Percentiles rank a stretch among this genome's conserved stretches.
Evolutionary conservation across 1,284 basidiomycete genomes (phyloP).

Genomic region (Ceratobasidium sp.): DNA sequence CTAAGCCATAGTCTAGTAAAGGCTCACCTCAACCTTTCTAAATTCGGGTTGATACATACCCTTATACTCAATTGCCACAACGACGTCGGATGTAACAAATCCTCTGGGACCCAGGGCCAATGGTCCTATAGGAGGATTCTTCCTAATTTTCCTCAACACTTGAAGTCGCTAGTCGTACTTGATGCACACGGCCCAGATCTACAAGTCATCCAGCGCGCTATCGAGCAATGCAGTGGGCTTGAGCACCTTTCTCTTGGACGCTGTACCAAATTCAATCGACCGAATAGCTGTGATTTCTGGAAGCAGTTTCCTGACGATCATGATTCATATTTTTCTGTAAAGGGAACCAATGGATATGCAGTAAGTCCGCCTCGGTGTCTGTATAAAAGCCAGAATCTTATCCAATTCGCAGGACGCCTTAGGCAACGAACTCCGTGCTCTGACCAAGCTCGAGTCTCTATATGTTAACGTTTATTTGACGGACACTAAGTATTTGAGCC

Average conservation of each 20-base stretch:
- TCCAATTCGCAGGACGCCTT: slow-evolving; percentile 19
- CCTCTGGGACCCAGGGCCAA: not conserved
- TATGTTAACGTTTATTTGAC: slow-evolving; percentile 35
- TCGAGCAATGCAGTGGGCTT: slow-evolving; percentile 21
- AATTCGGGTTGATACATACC: not conserved
- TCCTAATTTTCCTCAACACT: not conserved
- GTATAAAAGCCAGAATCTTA: not conserved
- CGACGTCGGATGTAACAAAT: slow-evolving; percentile 32
- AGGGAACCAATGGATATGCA: slow-evolving; percentile 24
- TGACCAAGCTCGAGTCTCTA: slow-evolving; percentile 14
- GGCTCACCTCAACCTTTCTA: slow-evolving; percentile 2
- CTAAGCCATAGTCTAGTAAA: not conserved
- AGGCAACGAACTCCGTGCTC: not conserved
- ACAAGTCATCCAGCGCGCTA: slow-evolving; percentile 21
- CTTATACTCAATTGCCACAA: slow-evolving; percentile 31
- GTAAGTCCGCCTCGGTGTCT: not conserved
- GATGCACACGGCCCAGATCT: slow-evolving; percentile 32
- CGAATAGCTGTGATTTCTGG: slow-evolving; percentile 22
- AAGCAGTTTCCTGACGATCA: slow-evolving; percentile 22
- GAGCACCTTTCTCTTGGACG: slow-evolving; percentile 22
- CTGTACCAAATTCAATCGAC: slow-evolving; percentile 28
- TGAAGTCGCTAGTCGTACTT: slow-evolving; percentile 13
- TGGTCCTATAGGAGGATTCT: slow-evolving; percentile 33
- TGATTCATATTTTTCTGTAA: slow-evolving; percentile 29
- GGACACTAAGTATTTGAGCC: slow-evolving; percentile 19